These are phyloP conservation scores for Phytophthora syringae DNA, from an alignment of 352 stramenopile genomes.

Conservation along the genomic window DNA sequence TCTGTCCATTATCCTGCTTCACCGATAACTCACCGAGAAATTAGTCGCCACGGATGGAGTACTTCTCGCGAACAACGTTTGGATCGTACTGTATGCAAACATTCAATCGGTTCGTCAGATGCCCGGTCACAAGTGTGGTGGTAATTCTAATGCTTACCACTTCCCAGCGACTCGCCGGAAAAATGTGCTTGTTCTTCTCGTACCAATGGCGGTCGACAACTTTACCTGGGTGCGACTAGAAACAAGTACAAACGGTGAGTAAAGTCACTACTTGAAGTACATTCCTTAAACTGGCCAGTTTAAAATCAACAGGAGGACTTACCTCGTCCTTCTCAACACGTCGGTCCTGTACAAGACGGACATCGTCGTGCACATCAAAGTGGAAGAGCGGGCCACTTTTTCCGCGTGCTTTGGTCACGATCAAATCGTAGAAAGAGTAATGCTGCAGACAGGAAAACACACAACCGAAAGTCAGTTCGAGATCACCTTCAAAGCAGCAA, in stretches of 20 bases:
- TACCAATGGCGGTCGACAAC: conserved; percentile 98
- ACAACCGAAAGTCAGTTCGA: conserved; percentile 23
- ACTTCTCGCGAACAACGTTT: conserved; percentile 78
- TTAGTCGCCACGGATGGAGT: conserved; percentile 83
- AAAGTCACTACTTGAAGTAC: background rate
- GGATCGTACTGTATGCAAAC: conserved; percentile 67
- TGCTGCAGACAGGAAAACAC: conserved; percentile 56
- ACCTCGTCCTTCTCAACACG: conserved; percentile 97
- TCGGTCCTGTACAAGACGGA: conserved; percentile 92
- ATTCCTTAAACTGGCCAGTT: background rate
- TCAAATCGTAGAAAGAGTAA: conserved; percentile 99
- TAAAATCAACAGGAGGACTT: background rate
- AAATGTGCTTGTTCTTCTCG: conserved; percentile 99
- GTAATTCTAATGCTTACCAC: conserved; percentile 58
- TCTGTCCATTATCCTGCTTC: background rate
- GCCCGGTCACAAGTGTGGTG: background rate
- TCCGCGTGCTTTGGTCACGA: conserved; percentile 96
- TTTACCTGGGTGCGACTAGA: conserved; percentile 96
- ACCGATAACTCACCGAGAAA: background rate
- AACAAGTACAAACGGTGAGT: conserved; percentile 12
- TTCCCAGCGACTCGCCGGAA: conserved; percentile 98
- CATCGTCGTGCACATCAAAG: conserved; percentile 96
- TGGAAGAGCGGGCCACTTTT: conserved; percentile 98
- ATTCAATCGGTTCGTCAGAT: background rate
- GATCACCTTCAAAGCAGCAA: background rate